Evolutionary conservation across 306 rosid species (phyloP).

Genomic region (Arachis hypogaea): DNA sequence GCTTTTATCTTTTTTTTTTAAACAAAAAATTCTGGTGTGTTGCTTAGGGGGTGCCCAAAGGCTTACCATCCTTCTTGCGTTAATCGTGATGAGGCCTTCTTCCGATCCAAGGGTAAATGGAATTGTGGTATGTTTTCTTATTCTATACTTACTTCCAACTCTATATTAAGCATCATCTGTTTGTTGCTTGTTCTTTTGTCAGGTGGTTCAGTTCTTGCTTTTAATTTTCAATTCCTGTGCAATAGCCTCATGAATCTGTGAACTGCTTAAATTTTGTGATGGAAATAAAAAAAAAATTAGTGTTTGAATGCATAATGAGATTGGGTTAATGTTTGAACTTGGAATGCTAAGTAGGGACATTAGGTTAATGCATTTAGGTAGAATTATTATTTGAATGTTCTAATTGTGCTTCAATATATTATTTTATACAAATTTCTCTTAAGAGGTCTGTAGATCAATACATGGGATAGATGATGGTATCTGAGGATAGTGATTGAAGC

Average conservation of each 20-base stretch:
- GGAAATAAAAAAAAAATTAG: not conserved
- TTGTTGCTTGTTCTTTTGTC: not conserved
- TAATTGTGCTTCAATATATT: conserved; percentile 3
- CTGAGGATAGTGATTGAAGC: conserved; percentile 6
- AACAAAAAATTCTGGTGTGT: conserved; percentile 4
- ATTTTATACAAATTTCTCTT: not conserved
- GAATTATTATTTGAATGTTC: conserved; percentile 14
- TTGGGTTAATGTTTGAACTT: not conserved
- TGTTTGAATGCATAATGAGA: too few species aligned
- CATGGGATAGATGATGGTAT: not conserved
- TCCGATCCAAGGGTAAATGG: conserved; percentile 96
- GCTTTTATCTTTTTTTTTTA: not conserved
- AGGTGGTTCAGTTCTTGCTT: not conserved
- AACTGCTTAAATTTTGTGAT: conserved; percentile 14
- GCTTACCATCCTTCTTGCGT: conserved; percentile 97
- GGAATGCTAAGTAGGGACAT: not conserved
- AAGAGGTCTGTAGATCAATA: conserved; percentile 12
- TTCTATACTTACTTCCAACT: not conserved
- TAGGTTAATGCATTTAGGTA: not conserved
- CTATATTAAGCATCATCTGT: not conserved
- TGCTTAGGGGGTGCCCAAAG: conserved; percentile 94
- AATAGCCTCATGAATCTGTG: conserved; percentile 6
- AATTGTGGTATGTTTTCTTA: conserved; percentile 77
- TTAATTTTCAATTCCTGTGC: not conserved
- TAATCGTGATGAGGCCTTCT: conserved; percentile 93